Percentiles rank a stretch among this genome's conserved stretches.
These are phyloP conservation scores for Colletotrichum noveboracense DNA, from an alignment of 2,329 filamentous ascomycete genomes.

Conservation along the genomic window DNA sequence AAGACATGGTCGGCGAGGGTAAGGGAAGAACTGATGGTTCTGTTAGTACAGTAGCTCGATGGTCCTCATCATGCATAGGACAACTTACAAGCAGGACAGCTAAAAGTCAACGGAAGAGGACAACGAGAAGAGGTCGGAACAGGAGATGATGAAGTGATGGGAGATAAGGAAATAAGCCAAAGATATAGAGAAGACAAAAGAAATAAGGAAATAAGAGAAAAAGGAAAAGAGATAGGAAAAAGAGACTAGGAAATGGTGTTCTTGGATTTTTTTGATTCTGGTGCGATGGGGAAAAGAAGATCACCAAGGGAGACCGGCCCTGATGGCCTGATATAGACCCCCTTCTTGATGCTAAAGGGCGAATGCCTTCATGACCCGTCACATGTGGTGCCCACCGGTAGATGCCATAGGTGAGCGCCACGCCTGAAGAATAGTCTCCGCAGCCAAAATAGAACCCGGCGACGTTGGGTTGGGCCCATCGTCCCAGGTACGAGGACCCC, in stretches of 20 bases:
- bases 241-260: not conserved
- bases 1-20: not conserved
- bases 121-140: not conserved
- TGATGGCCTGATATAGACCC: conserved; percentile 3
- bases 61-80: not conserved
- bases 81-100: not conserved
- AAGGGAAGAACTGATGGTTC: not conserved
- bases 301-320: conserved; percentile 2
- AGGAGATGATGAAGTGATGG: not conserved
- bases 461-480: not conserved
- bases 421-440: not conserved
- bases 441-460: not conserved
- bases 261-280: not conserved
- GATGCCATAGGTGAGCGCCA: not conserved
- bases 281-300: not conserved
- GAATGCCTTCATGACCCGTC: not conserved
- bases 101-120: not conserved
- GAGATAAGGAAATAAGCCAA: not conserved
- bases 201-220: not conserved
- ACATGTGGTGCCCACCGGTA: not conserved
- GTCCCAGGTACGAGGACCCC: not conserved
- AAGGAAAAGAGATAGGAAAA: not conserved
- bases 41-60: not conserved
- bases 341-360: not conserved
- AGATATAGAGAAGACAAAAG: not conserved